A percentile compares a stretch with the other conserved stretches of the same genome.
These are phyloP conservation scores for Calendula officinalis DNA, from an alignment of 129 eudicot species.

Conservation along the genomic window DNA sequence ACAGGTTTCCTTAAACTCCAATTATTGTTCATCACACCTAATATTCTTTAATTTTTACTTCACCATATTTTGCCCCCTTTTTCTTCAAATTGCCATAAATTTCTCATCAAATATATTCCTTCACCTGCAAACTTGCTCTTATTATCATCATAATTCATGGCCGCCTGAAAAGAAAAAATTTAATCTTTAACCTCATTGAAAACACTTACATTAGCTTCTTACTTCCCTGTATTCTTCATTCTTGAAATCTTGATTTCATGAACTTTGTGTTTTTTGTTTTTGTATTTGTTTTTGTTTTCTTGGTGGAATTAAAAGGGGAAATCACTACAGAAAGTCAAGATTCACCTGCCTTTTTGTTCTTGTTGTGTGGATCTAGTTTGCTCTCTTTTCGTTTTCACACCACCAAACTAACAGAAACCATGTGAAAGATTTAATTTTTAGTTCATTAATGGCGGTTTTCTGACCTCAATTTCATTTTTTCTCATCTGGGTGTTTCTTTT, in stretches of 20 bases:
- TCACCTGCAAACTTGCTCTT: constrained; percentile 35
- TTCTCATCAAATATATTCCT: constrained; percentile 28
- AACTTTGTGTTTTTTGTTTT: constrained; percentile 13
- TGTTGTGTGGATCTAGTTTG: constrained; percentile 52
- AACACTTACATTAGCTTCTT: constrained; percentile 2
- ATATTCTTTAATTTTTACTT: constrained; percentile 11
- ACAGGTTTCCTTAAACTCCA: constrained; percentile 35
- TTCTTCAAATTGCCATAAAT: constrained; percentile 27
- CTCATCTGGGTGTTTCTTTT: constrained; percentile 30
- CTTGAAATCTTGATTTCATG: constrained; percentile 18
- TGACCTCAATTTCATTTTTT: constrained; percentile 26
- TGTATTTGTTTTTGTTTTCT: constrained; percentile 14
- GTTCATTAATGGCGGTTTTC: constrained; percentile 23
- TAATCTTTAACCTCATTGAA: constrained; percentile 9
- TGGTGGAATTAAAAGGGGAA: constrained; percentile 27
- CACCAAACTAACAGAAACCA: constrained; percentile 27
- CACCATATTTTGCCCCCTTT: constrained; percentile 11
- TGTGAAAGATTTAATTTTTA: constrained; percentile 31
- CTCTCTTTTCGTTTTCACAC: constrained; percentile 32
- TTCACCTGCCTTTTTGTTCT: constrained; percentile 34
- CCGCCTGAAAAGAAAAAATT: constrained; percentile 15
- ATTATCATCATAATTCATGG: constrained; percentile 10
- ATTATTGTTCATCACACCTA: constrained; percentile 30
- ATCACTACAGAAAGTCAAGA: constrained; percentile 39
- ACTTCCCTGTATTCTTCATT: neutral